Evolutionary conservation across 306 rosid species (phyloP).

Genomic region (Prunus mongolica): DNA sequence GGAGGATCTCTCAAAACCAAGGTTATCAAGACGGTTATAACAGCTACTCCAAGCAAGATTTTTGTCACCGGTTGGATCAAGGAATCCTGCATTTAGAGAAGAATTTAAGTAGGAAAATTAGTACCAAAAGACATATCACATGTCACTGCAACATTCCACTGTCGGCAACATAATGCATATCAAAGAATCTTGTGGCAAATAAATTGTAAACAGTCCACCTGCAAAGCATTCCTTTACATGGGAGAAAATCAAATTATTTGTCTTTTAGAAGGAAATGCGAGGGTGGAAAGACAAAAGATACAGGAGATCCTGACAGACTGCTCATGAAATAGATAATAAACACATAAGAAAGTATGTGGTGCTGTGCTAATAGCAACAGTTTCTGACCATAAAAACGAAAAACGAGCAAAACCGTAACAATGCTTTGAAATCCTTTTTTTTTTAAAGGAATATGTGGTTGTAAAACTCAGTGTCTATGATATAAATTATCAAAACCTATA

Average conservation of each 20-base stretch:
- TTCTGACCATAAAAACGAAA: background rate
- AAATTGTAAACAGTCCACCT: background rate
- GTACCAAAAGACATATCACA: background rate
- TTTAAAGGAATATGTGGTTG: background rate
- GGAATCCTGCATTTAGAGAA: slow-evolving; percentile 58
- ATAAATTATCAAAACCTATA: background rate
- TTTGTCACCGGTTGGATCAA: slow-evolving; percentile 66
- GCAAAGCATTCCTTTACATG: background rate
- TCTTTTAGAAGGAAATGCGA: background rate
- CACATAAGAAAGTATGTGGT: background rate
- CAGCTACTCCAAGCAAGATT: slow-evolving; percentile 67
- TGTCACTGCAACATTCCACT: background rate
- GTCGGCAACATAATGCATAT: background rate
- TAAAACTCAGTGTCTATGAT: background rate
- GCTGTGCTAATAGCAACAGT: background rate
- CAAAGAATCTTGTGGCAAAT: background rate
- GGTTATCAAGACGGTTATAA: slow-evolving; percentile 56
- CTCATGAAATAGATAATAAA: background rate
- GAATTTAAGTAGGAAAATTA: background rate
- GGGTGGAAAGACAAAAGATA: background rate
- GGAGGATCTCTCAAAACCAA: slow-evolving; percentile 54
- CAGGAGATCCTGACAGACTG: background rate
- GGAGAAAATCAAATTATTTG: background rate
- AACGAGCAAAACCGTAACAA: background rate
- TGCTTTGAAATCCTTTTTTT: background rate